Base-by-base conservation (phyloP, 1,284 basidiomycete genomes). In the Porogramme epimiltina region DNA sequence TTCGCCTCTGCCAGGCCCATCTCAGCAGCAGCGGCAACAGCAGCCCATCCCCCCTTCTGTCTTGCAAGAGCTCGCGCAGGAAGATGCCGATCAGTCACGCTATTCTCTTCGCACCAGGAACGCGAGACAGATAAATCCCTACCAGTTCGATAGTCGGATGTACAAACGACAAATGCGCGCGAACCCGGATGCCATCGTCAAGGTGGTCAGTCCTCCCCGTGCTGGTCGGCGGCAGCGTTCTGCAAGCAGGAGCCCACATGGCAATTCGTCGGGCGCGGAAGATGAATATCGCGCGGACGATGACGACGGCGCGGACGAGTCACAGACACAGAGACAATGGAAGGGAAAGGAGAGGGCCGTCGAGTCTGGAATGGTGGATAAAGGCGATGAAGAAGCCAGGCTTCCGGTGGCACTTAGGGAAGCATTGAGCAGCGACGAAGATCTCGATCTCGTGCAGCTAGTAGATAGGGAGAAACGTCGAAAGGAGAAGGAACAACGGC, bases 101-200 rank as follows among this genome's bases (percentile, higher is more conserved):
- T 67, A 66, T 37, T 61, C 63, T 8, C 54, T 68, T 1, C 60
- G 66, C 15, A 36, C 55, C 20, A 61, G 66, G 1, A 60, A 59
- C 10, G 47, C 56, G 4, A 43, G 51, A 1, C 65, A 67, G 33
- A 46, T 62, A 37, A 57, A 64, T 4, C 66, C 66, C 1, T 68
- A 66, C 47, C 51, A 45, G 31, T 63, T 59, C 41, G 66, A 68
- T 38, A 58, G 61, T 34, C 42, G 34, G 4, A 2, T 56, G 25
- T 68, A 68, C 47, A 63, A 63, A 42, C 57, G 46, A 8, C 58
- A 59, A 48, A 57, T 66, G 59, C 59, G 60, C n/a, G 38, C 51
- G 4, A 62, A 59, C 44, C 66, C 65, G 0, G 66, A 66, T 0
- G 66, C 66, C 2, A 60, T 67, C 25, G 60, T 68, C 13, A 62